A percentile compares a stretch with the other conserved stretches of the same genome.
These are phyloP conservation scores for Fomitopsis palustris DNA, from an alignment of 1,284 basidiomycete species.

Conservation along the genomic window DNA sequence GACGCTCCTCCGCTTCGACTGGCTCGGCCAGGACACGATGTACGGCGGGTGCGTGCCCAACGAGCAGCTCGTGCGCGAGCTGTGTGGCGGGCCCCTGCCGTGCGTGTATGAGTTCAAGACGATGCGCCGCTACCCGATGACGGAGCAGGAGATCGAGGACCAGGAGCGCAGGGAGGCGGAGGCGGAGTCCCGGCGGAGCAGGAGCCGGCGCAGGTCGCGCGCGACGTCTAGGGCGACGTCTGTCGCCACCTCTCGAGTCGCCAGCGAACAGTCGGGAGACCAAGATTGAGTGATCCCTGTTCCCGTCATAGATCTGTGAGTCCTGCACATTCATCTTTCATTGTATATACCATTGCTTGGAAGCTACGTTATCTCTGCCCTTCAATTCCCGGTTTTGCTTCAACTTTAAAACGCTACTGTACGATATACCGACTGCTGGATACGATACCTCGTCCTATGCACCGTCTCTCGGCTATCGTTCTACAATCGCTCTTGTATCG, in stretches of 20 bases:
- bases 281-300: not conserved
- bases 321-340: not conserved
- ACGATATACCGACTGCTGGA: conserved; percentile 4
- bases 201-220: conserved; percentile 9
- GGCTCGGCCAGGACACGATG: conserved; percentile 49
- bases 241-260: conserved; percentile 5
- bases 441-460: not conserved
- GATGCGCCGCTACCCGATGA: conserved; percentile 42
- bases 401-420: not conserved
- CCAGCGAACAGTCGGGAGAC: conserved; percentile 2
- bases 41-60: conserved; percentile 58
- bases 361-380: not conserved
- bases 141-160: conserved; percentile 46
- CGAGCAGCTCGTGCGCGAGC: conserved; percentile 38
- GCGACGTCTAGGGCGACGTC: conserved; percentile 19
- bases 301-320: not conserved
- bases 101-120: conserved; percentile 61
- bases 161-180: conserved; percentile 23
- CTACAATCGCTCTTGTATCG: not conserved
- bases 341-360: not conserved
- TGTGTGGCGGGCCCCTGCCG: conserved; percentile 47
- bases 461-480: not conserved
- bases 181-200: conserved; percentile 15
- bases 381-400: not conserved
- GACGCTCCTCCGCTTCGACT: conserved; percentile 62